A percentile compares a stretch with the other conserved stretches of the same genome.
These are phyloP conservation scores for Oxyria digyna DNA, from an alignment of 148 eudicot species.

Conservation along the genomic window DNA sequence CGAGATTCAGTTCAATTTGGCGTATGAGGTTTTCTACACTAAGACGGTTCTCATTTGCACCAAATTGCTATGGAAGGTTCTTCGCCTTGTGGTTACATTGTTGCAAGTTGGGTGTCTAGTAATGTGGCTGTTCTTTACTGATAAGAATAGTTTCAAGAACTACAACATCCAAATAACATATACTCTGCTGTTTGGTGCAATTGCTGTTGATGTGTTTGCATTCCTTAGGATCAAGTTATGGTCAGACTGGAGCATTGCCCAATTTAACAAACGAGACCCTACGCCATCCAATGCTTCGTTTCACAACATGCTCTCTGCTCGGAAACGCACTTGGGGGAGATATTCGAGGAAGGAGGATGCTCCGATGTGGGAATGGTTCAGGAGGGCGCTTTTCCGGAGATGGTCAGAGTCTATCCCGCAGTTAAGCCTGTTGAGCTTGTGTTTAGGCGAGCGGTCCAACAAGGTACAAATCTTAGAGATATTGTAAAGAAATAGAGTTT, in stretches of 20 bases:
- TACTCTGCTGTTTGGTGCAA: too few species aligned
- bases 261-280: background rate
- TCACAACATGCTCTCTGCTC: background rate
- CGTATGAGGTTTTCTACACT: background rate
- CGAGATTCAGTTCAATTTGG: background rate
- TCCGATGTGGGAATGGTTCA: background rate
- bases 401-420: conserved; percentile 3
- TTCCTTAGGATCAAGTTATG: too few species aligned
- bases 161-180: too few species aligned
- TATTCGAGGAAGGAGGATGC: background rate
- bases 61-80: too few species aligned
- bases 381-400: background rate
- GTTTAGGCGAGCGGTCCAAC: background rate
- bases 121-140: too few species aligned
- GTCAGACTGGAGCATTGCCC: conserved; percentile 25
- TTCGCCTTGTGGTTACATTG: too few species aligned
- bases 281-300: background rate
- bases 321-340: background rate
- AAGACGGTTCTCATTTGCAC: too few species aligned
- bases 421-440: background rate
- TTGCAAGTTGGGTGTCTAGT: too few species aligned
- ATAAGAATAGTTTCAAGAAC: too few species aligned
- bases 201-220: too few species aligned
- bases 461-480: background rate
- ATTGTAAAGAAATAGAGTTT: too few species aligned